These are phyloP conservation scores for Colletotrichum karsti DNA, from an alignment of 2,329 filamentous ascomycete genomes.

Conservation along the genomic window DNA sequence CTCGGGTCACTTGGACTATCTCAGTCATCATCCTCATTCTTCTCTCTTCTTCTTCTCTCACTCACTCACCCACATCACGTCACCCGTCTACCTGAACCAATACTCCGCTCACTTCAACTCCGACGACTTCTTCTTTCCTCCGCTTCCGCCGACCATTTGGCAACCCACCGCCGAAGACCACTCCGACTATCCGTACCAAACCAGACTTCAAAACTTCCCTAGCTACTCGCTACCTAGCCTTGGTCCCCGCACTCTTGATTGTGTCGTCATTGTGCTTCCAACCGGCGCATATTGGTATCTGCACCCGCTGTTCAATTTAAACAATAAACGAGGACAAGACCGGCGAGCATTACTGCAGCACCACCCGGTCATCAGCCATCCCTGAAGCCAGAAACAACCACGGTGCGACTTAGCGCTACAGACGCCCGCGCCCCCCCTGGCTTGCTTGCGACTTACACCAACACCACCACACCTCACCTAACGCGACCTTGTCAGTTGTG, in stretches of 20 bases:
- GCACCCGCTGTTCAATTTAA: constrained; percentile 11
- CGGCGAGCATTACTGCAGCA: constrained; percentile 3
- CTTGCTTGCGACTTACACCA: constrained; percentile 15
- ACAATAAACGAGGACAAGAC: neutral
- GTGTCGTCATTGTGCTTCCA: constrained; percentile 30
- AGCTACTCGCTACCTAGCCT: neutral
- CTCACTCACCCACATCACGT: neutral
- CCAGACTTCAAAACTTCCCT: neutral
- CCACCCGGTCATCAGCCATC: constrained; percentile 1
- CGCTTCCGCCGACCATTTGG: neutral
- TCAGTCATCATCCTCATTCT: neutral
- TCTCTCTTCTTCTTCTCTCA: neutral
- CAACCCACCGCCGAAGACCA: constrained; percentile 5
- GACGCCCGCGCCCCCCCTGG: neutral
- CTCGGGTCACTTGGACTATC: neutral
- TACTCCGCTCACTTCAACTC: neutral
- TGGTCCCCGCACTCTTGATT: constrained; percentile 16
- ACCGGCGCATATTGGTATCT: constrained; percentile 2
- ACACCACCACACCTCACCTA: neutral
- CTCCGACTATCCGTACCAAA: neutral
- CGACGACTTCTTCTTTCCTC: neutral
- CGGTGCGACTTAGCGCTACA: constrained; percentile 14
- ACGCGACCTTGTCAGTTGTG: neutral
- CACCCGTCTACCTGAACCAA: neutral
- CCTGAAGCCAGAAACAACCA: constrained; percentile 9